These are phyloP conservation scores for Cladosporium colombiae DNA, from an alignment of 2,329 filamentous ascomycete genomes.

Conservation along the genomic window DNA sequence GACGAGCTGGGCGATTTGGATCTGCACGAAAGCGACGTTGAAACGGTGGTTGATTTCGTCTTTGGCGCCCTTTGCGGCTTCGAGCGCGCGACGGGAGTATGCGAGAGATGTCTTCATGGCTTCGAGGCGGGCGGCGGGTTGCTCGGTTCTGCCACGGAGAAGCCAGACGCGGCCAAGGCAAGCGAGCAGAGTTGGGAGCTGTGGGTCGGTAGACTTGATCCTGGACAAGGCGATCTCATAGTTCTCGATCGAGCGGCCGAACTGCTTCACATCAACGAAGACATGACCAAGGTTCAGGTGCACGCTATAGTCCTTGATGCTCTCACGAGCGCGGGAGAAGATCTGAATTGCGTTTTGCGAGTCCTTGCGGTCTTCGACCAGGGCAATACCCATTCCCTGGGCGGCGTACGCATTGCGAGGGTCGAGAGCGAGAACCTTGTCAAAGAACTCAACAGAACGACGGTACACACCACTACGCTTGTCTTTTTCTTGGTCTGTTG, in stretches of 20 bases:
- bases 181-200: conserved; percentile 63
- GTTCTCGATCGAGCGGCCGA: conserved; percentile 84
- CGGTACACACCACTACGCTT: conserved; percentile 85
- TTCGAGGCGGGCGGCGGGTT: conserved; percentile 48
- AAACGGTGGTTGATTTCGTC: conserved; percentile 92
- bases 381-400: conserved; percentile 89
- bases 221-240: conserved; percentile 85
- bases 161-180: conserved; percentile 89
- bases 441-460: conserved; percentile 96
- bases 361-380: conserved; percentile 94
- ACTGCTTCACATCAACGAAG: conserved; percentile 87
- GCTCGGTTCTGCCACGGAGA: conserved; percentile 72
- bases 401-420: conserved; percentile 94
- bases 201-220: conserved; percentile 74
- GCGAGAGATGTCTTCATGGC: conserved; percentile 65
- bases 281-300: conserved; percentile 93
- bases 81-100: conserved; percentile 69
- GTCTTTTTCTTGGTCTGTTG: conserved; percentile 85
- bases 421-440: conserved; percentile 94
- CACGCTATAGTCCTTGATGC: conserved; percentile 82
- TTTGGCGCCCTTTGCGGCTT: conserved; percentile 60
- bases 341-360: conserved; percentile 79
- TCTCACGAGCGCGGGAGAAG: conserved; percentile 87
- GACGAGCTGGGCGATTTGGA: conserved; percentile 83
- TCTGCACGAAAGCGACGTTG: conserved; percentile 97